A percentile compares a stretch with the other conserved stretches of the same genome.
phyloP scores from a whole-genome alignment of 495 filamentous ascomycete species.

The Aspergillus bertholletiae region DNA sequence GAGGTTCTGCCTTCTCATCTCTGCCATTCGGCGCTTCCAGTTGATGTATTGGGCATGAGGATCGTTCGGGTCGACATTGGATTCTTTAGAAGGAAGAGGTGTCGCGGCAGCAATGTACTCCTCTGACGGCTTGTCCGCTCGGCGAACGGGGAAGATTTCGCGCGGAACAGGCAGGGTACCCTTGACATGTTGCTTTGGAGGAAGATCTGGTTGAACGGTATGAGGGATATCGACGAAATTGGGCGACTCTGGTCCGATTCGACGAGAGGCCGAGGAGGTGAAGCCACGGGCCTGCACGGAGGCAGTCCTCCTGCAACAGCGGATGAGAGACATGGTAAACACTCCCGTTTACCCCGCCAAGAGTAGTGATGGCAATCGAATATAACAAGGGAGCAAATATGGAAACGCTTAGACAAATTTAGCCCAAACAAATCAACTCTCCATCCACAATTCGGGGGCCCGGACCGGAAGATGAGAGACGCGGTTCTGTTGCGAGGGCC shows the following conservation, averaged over 20 bases:
- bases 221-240: conserved; percentile 68
- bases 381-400: not conserved
- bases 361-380: not conserved
- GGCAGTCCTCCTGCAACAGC: conserved; percentile 40
- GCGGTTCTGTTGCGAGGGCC: conserved; percentile 18
- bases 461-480: conserved; percentile 10
- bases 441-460: not conserved
- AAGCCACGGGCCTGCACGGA: conserved; percentile 45
- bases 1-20: conserved; percentile 57
- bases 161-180: conserved; percentile 70
- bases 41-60: conserved; percentile 47
- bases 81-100: conserved; percentile 30
- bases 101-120: conserved; percentile 49
- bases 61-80: conserved; percentile 25
- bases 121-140: conserved; percentile 48
- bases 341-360: not conserved
- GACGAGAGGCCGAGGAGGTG: conserved; percentile 33
- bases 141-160: conserved; percentile 54
- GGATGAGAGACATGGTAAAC: conserved; percentile 38
- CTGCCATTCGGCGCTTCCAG: conserved; percentile 63
- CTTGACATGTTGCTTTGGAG: conserved; percentile 52
- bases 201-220: conserved; percentile 43
- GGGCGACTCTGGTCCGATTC: conserved; percentile 63
- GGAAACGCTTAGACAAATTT: not conserved
- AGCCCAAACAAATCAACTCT: not conserved